These are phyloP conservation scores for Alternaria alternata DNA, from an alignment of 2,329 filamentous ascomycete genomes.

Conservation along the genomic window DNA sequence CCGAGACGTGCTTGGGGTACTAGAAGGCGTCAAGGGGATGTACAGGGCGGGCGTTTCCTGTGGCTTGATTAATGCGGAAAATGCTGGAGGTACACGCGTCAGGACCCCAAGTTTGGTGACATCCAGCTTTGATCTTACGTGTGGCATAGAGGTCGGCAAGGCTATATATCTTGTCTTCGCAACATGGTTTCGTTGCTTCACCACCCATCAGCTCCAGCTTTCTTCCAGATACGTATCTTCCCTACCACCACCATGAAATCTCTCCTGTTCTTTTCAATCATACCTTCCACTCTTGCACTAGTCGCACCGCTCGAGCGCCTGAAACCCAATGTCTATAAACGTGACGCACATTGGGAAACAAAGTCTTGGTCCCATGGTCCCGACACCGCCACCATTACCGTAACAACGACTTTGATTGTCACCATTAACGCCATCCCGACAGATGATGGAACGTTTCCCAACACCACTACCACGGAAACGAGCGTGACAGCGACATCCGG, in stretches of 20 bases:
- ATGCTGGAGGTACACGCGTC: not conserved
- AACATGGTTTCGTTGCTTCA: not conserved
- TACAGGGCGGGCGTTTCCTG: not conserved
- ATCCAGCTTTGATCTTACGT: not conserved
- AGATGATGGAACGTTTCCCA: not conserved
- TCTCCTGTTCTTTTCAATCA: not conserved
- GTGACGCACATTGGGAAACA: not conserved
- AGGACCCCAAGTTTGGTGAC: accelerated
- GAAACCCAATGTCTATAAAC: not conserved
- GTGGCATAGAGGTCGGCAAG: not conserved
- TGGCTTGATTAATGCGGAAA: not conserved
- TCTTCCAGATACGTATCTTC: not conserved
- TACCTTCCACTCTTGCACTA: not conserved
- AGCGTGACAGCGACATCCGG: not conserved
- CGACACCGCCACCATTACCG: not conserved
- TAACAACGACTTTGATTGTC: conserved; percentile 1
- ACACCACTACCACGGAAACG: not conserved
- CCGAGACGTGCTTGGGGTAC: not conserved
- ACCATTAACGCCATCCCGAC: conserved; percentile 1
- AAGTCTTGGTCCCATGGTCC: not conserved
- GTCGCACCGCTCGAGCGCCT: not conserved
- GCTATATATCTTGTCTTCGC: not conserved
- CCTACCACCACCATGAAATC: not conserved
- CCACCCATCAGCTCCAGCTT: not conserved
- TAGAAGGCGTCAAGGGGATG: not conserved